phyloP scores from a whole-genome alignment of 1,284 basidiomycete genomes.

The Mycena sp. region DNA sequence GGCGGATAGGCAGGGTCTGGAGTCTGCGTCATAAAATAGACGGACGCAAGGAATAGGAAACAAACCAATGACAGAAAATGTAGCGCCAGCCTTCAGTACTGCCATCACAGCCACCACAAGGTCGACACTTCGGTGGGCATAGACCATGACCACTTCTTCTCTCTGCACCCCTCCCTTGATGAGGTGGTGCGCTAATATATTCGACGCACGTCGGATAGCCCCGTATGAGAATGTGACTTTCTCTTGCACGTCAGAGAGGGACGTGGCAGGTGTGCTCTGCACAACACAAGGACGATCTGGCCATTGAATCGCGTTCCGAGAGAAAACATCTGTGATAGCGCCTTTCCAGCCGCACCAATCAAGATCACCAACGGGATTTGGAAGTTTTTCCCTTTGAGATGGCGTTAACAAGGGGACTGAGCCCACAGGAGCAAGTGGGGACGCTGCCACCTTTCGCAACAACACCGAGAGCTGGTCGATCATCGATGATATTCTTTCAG shows the following conservation, averaged over 20 bases:
- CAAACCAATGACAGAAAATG: conserved; percentile 95
- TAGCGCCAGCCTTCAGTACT: conserved; percentile 95
- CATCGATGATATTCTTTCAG: conserved; percentile 79
- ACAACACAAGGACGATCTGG: conserved; percentile 88
- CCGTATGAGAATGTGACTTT: conserved; percentile 80
- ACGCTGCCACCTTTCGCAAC: conserved; percentile 76
- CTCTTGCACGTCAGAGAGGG: conserved; percentile 58
- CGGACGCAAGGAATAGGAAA: conserved; percentile 36
- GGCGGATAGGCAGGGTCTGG: conserved; percentile 97
- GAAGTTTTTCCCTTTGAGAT: conserved; percentile 76
- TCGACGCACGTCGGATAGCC: conserved; percentile 86
- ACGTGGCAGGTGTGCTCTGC: conserved; percentile 69
- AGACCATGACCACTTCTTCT: conserved; percentile 99
- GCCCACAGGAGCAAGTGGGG: conserved; percentile 73
- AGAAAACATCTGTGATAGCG: conserved; percentile 94
- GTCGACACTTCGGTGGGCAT: conserved; percentile 96
- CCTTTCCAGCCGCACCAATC: conserved; percentile 99
- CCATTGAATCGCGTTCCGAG: conserved; percentile 78
- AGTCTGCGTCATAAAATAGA: conserved; percentile 17
- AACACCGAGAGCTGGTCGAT: conserved; percentile 90
- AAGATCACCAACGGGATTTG: conserved; percentile 89
- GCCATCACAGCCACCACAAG: conserved; percentile 98
- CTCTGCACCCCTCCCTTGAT: conserved; percentile 87
- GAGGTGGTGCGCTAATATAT: conserved; percentile 93
- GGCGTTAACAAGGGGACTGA: conserved; percentile 85